These are phyloP conservation scores for Ogataea kodamae DNA, from an alignment of 805 yeast genomes.

Conservation along the genomic window DNA sequence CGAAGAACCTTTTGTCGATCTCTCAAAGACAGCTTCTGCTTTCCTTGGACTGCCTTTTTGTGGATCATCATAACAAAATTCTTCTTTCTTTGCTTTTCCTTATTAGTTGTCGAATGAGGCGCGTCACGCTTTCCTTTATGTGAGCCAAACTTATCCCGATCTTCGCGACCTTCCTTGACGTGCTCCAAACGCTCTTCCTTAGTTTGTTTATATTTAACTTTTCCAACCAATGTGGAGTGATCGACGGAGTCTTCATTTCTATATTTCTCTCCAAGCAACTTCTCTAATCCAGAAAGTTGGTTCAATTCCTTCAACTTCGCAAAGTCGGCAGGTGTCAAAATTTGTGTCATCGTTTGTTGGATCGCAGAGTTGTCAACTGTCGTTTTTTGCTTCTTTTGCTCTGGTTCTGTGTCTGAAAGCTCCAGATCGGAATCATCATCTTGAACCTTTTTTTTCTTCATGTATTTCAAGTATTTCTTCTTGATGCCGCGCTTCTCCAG, in stretches of 20 bases:
- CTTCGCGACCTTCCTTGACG: slow-evolving; percentile 90
- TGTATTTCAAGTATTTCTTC: slow-evolving; percentile 34
- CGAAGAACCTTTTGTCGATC: slow-evolving; percentile 84
- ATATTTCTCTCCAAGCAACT: slow-evolving; percentile 56
- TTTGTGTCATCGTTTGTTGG: slow-evolving; percentile 48
- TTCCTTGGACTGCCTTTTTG: slow-evolving; percentile 90
- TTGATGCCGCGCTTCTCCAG: slow-evolving; percentile 34
- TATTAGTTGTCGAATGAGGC: slow-evolving; percentile 87
- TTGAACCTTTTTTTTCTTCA: slow-evolving; percentile 32
- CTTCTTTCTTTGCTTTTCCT: slow-evolving; percentile 97
- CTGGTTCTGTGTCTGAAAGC: slow-evolving; percentile 40
- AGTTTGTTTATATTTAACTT: slow-evolving; percentile 73
- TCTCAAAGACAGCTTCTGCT: slow-evolving; percentile 81
- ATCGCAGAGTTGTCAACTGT: slow-evolving; percentile 42
- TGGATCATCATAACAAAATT: slow-evolving; percentile 98
- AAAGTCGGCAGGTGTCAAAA: slow-evolving; percentile 96
- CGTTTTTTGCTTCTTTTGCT: slow-evolving; percentile 34
- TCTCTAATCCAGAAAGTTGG: slow-evolving; percentile 80
- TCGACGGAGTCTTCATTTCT: slow-evolving; percentile 85
- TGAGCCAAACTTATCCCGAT: slow-evolving; percentile 85
- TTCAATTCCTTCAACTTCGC: slow-evolving; percentile 89
- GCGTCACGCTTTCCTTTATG: slow-evolving; percentile 75
- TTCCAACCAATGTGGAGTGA: slow-evolving; percentile 71
- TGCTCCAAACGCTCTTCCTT: slow-evolving; percentile 89
- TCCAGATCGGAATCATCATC: slow-evolving; percentile 50